Conservation (phyloP, 768 basidiomycete genomes). For the Termitomyces sp. region DNA sequence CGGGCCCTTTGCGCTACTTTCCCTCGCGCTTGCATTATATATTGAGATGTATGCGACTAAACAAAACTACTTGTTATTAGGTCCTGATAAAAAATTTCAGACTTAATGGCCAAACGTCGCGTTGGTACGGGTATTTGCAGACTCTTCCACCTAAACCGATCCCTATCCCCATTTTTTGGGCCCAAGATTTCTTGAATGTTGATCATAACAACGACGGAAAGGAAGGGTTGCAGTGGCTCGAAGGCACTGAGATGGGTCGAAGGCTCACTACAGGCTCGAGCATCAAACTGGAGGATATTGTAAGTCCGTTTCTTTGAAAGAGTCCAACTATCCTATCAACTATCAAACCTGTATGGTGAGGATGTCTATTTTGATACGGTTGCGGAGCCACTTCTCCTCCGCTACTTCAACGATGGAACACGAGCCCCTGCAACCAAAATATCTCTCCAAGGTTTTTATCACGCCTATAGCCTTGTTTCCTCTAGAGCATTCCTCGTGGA, state of each 20-base stretch:
- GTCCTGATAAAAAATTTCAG: constrained; percentile 26
- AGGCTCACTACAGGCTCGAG: background rate
- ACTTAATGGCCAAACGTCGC: constrained; percentile 41
- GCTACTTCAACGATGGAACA: constrained; percentile 11
- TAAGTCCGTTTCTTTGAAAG: background rate
- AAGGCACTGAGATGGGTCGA: constrained; percentile 35
- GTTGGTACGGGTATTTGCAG: constrained; percentile 64
- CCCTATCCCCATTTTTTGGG: constrained; percentile 63
- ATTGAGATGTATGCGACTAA: constrained; percentile 51
- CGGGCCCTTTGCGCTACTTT: constrained; percentile 56
- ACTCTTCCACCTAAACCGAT: constrained; percentile 50
- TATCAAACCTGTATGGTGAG: background rate
- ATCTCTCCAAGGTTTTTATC: constrained; percentile 38
- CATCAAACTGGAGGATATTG: constrained; percentile 8
- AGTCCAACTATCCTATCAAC: background rate
- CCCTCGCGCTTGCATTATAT: constrained; percentile 60
- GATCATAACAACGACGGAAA: constrained; percentile 22
- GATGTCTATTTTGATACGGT: constrained; percentile 19
- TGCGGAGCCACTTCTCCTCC: constrained; percentile 13
- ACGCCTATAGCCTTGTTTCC: constrained; percentile 62
- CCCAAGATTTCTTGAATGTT: constrained; percentile 14
- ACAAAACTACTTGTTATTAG: constrained; percentile 3
- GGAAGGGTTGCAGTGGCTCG: constrained; percentile 32
- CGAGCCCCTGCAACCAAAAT: constrained; percentile 12
- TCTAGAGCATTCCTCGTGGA: constrained; percentile 84